A percentile compares a stretch with the other conserved stretches of the same genome.
Evolutionary conservation across 2,329 filamentous ascomycete species (phyloP).

Genomic region (Ceratocystis destructans): DNA sequence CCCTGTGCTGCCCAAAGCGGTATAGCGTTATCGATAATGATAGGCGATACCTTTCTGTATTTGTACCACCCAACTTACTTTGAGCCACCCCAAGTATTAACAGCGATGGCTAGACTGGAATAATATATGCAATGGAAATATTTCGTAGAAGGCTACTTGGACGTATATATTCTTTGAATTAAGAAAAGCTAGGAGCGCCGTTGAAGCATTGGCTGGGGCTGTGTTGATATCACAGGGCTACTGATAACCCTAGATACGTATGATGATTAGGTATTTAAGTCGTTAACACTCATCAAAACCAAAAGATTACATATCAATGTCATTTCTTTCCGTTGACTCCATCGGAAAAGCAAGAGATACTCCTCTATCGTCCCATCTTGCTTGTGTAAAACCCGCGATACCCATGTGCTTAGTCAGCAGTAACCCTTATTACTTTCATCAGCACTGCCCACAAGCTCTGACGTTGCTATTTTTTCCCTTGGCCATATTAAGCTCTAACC

Average conservation of each 20-base stretch:
- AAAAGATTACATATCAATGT: no score
- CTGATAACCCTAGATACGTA: neutral
- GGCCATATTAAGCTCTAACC: neutral
- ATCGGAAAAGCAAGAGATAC: no score
- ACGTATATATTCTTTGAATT: no score
- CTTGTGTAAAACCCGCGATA: neutral
- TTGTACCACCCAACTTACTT: neutral
- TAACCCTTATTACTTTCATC: neutral
- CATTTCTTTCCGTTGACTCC: no score
- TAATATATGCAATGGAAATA: no score
- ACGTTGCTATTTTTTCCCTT: neutral
- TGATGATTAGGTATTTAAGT: no score
- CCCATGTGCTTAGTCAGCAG: neutral
- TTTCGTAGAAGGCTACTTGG: no score
- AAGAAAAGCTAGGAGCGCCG: neutral
- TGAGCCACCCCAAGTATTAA: no score
- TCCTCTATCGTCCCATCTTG: no score
- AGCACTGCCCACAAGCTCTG: constrained; percentile 6
- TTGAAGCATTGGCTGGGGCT: neutral
- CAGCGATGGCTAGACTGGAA: no score
- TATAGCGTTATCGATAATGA: constrained; percentile 18
- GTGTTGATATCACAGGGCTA: neutral
- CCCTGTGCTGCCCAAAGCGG: constrained; percentile 13
- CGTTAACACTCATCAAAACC: no score
- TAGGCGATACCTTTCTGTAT: neutral